Conservation (phyloP, 2,329 filamentous ascomycete genomes). For the Talaromyces sp. region DNA sequence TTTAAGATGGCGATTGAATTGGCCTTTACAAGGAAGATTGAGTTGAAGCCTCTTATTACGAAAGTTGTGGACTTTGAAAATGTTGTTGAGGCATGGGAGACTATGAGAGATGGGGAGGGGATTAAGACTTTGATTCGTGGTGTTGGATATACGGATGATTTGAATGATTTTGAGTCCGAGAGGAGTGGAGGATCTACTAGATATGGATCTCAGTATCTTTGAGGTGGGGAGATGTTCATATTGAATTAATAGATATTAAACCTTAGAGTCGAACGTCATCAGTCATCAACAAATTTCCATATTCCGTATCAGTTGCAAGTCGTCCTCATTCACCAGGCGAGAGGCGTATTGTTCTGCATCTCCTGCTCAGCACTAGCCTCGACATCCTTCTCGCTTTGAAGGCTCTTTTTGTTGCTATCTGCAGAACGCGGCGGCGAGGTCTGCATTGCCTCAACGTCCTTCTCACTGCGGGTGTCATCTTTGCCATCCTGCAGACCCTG, state of each 20-base stretch:
- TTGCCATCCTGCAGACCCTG: constrained; percentile 25
- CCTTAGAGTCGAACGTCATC: not conserved
- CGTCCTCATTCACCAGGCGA: constrained; percentile 14
- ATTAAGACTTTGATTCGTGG: constrained; percentile 29
- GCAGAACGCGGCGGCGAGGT: too few species aligned
- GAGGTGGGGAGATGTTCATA: constrained; percentile 2
- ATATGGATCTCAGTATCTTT: not conserved
- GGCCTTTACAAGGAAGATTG: constrained; percentile 30
- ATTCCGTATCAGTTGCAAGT: not conserved
- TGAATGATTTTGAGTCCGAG: not conserved
- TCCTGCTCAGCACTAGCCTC: constrained; percentile 11
- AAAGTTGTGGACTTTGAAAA: constrained; percentile 36
- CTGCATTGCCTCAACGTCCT: constrained; percentile 22
- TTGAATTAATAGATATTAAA: not conserved
- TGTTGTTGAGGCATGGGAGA: constrained; percentile 39
- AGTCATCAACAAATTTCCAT: not conserved
- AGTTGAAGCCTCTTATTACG: constrained; percentile 36
- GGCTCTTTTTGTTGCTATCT: too few species aligned
- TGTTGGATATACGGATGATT: constrained; percentile 11
- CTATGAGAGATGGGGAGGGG: constrained; percentile 19
- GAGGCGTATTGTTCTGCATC: constrained; percentile 9
- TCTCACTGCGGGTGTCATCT: constrained; percentile 9
- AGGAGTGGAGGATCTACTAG: not conserved
- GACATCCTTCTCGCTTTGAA: constrained; percentile 23
- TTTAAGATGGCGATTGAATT: constrained; percentile 44